phyloP scores from a whole-genome alignment of 2,329 filamentous ascomycete genomes.

The Coccinonectria pachysandricola region DNA sequence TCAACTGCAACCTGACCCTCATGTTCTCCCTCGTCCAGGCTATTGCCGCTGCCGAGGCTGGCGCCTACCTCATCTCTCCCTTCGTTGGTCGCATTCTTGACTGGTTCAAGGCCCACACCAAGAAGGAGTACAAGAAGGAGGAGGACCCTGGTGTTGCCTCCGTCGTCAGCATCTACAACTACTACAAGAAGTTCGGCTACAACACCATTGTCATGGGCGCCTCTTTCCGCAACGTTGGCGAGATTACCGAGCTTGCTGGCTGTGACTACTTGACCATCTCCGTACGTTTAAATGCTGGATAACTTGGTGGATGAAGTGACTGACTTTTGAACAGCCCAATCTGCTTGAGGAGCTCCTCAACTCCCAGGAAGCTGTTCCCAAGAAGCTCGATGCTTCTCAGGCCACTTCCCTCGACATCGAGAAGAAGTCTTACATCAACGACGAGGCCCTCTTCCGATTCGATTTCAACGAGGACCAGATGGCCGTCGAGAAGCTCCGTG shows the following conservation, averaged over 20 bases:
- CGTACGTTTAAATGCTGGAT: constrained; percentile 38
- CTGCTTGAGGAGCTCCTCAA: constrained; percentile 91
- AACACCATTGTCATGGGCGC: constrained; percentile 99
- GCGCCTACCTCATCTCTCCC: constrained; percentile 94
- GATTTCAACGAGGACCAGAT: constrained; percentile 99
- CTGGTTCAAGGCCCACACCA: constrained; percentile 95
- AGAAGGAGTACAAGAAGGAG: constrained; percentile 83
- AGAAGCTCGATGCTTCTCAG: constrained; percentile 74
- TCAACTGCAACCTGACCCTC: constrained; percentile 98
- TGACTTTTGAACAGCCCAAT: constrained; percentile 50
- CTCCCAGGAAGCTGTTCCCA: constrained; percentile 68
- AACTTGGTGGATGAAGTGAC: constrained; percentile 9
- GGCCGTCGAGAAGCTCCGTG: constrained; percentile 97
- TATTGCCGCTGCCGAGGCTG: constrained; percentile 89
- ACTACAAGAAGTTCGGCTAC: constrained; percentile 99
- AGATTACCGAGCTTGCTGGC: constrained; percentile 96
- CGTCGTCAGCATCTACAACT: constrained; percentile 94
- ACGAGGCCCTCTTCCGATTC: constrained; percentile 91
- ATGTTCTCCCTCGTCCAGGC: constrained; percentile 96
- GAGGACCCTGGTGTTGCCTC: constrained; percentile 95
- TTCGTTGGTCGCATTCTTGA: constrained; percentile 99
- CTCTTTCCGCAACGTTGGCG: constrained; percentile 90
- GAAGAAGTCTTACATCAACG: constrained; percentile 84
- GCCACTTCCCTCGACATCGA: constrained; percentile 63
- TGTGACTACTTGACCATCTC: constrained; percentile 99